Conservation (phyloP, 805 yeast species). For the Wickerhamiella musiphila region DNA sequence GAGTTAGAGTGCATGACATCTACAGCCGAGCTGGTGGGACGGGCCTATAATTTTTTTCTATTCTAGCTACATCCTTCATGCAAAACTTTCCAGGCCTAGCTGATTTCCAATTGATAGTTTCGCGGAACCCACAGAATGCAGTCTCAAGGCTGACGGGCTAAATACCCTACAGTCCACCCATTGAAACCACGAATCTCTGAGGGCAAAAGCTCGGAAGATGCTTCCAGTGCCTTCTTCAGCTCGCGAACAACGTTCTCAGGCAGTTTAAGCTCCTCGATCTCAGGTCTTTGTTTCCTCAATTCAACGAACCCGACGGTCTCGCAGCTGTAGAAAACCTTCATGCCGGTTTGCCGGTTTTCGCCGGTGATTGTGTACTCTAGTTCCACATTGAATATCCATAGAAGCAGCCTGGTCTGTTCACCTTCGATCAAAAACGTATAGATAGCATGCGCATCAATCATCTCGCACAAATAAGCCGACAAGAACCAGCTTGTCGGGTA, state of each 20-base stretch:
- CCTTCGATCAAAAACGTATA: conserved; percentile 15
- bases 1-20: too few species aligned
- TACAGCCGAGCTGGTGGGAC: too few species aligned
- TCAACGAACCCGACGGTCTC: conserved; percentile 18
- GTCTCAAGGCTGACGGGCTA: too few species aligned
- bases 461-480: conserved; percentile 13
- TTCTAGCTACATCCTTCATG: too few species aligned
- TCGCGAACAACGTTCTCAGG: conserved; percentile 21
- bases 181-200: too few species aligned
- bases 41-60: too few species aligned
- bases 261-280: conserved; percentile 25
- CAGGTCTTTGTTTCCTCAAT: conserved; percentile 21
- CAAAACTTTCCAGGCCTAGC: too few species aligned
- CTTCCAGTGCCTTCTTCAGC: conserved; percentile 18
- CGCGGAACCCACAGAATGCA: too few species aligned
- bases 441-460: conserved; percentile 20
- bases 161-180: too few species aligned
- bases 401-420: conserved; percentile 2
- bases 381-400: conserved; percentile 37
- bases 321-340: conserved; percentile 31
- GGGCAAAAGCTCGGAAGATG: conserved; percentile 25
- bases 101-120: too few species aligned
- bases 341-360: conserved; percentile 16
- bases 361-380: conserved; percentile 17
- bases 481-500: conserved; percentile 7